A percentile compares a stretch with the other conserved stretches of the same genome.
phyloP scores from a whole-genome alignment of 108 stramenopile species.

The Aureococcus anophagefferens region DNA sequence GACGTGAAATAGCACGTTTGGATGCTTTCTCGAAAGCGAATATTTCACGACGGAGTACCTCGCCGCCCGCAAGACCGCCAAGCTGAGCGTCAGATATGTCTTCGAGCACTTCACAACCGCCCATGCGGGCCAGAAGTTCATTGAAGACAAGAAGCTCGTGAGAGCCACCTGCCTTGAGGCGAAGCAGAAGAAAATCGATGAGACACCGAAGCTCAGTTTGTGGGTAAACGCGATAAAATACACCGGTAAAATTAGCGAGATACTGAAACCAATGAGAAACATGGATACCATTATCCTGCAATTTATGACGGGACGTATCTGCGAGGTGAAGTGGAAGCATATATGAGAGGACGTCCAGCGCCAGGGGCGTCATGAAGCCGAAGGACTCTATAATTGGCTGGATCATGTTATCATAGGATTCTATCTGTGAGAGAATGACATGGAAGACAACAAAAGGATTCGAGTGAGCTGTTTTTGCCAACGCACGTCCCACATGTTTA shows the following conservation, averaged over 20 bases:
- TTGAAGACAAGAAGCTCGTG: conserved; percentile 69
- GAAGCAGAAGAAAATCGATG: conserved; percentile 48
- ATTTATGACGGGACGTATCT: conserved; percentile 35
- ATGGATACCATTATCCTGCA: conserved; percentile 67
- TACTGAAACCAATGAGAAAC: conserved; percentile 75
- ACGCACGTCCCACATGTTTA: conserved; percentile 41
- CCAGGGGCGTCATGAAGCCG: conserved; percentile 57
- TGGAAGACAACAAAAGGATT: conserved; percentile 75
- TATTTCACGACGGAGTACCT: conserved; percentile 60
- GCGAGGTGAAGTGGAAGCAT: conserved; percentile 57
- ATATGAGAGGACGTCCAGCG: conserved; percentile 73
- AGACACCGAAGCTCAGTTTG: conserved; percentile 66
- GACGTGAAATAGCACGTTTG: background rate
- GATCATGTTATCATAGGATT: conserved; percentile 88
- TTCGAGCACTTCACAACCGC: conserved; percentile 37
- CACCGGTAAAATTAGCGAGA: conserved; percentile 66
- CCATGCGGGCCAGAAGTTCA: conserved; percentile 61
- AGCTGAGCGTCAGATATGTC: conserved; percentile 55
- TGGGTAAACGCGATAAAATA: conserved; percentile 62
- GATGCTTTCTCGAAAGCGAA: conserved; percentile 51
- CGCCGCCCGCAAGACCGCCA: conserved; percentile 59
- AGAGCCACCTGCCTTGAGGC: conserved; percentile 51
- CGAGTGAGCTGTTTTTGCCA: conserved; percentile 69
- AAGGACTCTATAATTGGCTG: conserved; percentile 79
- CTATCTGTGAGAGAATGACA: conserved; percentile 73